These are phyloP conservation scores for Nicotiana tomentosiformis DNA, from an alignment of 257 asterid genomes.

Conservation along the genomic window DNA sequence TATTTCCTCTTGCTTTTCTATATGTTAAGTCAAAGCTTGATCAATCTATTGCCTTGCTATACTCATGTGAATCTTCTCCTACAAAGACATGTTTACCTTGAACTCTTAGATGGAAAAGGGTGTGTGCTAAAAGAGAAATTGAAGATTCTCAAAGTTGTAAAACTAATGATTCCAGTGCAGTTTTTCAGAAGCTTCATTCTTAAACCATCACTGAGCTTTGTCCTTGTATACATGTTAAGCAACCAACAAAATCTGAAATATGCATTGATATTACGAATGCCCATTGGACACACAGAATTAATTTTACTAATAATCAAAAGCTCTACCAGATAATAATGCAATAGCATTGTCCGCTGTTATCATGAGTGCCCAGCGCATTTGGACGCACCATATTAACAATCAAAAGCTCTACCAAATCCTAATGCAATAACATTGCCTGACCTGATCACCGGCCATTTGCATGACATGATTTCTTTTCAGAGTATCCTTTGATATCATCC, in stretches of 20 bases:
- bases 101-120: neutral
- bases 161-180: neutral
- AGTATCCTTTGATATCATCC: conserved; percentile 68
- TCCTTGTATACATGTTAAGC: neutral
- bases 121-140: neutral
- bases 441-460: conserved; percentile 62
- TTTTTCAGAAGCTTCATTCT: neutral
- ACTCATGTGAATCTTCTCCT: neutral
- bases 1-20: neutral
- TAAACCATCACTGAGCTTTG: neutral
- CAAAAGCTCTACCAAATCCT: neutral
- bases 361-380: neutral
- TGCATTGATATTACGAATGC: neutral
- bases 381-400: neutral
- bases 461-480: conserved; percentile 57
- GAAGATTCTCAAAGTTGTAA: neutral
- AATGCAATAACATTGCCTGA: conserved; percentile 14
- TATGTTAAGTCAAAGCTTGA: neutral
- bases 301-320: neutral
- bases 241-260: neutral
- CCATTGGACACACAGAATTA: neutral
- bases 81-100: neutral
- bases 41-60: neutral
- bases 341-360: neutral
- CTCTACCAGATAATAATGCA: conserved; percentile 1